A percentile compares a stretch with the other conserved stretches of the same genome.
phyloP scores from a whole-genome alignment of 495 filamentous ascomycete species.

The Aspergillus sclerotioniger region DNA sequence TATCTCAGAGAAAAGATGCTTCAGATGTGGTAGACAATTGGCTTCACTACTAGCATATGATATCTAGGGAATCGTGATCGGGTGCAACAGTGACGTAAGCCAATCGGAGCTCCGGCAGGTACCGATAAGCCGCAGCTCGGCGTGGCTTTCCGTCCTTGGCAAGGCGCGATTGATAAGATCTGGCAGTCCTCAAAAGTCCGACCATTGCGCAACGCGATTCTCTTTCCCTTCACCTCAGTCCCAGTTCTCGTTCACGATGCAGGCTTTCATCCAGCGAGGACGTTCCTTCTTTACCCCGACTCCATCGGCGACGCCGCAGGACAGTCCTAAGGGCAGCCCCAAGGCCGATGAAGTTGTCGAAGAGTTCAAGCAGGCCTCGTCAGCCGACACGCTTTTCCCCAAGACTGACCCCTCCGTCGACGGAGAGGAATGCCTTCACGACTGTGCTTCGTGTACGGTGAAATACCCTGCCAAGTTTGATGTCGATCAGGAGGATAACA shows the following conservation, averaged over 20 bases:
- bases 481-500: slow-evolving; percentile 71
- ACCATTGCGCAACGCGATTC: neutral
- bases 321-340: slow-evolving; percentile 16
- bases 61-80: too few species aligned
- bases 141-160: slow-evolving; percentile 13
- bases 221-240: neutral
- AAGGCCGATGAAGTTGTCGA: slow-evolving; percentile 22
- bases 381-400: slow-evolving; percentile 37
- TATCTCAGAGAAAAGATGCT: too few species aligned
- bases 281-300: slow-evolving; percentile 37
- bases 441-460: slow-evolving; percentile 81
- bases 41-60: too few species aligned
- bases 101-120: neutral
- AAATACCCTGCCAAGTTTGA: slow-evolving; percentile 72
- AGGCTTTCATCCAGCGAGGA: slow-evolving; percentile 37
- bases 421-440: slow-evolving; percentile 84
- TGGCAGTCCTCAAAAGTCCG: neutral
- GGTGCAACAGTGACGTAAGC: neutral
- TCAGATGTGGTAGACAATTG: too few species aligned
- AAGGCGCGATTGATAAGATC: slow-evolving; percentile 22
- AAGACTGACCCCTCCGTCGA: slow-evolving; percentile 69
- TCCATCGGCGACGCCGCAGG: slow-evolving; percentile 23
- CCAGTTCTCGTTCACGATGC: slow-evolving; percentile 22
- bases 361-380: slow-evolving; percentile 41
- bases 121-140: neutral